phyloP scores from a whole-genome alignment of 768 basidiomycete species.

The Sporobolomyces roseus region DNA sequence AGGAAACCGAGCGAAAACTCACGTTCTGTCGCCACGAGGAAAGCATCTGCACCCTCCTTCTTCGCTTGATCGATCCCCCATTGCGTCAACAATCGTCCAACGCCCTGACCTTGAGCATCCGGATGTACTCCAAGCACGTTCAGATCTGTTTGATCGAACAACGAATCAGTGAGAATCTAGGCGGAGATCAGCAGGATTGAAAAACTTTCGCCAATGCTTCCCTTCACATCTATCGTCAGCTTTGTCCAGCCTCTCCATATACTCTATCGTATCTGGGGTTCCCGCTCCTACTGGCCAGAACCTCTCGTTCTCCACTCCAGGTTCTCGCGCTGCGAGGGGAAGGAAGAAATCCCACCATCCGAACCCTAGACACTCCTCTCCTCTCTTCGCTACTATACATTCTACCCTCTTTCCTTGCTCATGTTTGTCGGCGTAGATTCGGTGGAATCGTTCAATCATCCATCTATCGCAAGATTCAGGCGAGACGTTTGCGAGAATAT shows the following conservation, averaged over 20 bases:
- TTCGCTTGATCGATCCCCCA: constrained; percentile 10
- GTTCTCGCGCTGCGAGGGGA: background rate
- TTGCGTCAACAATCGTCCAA: background rate
- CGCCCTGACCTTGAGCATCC: background rate
- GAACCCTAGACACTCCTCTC: background rate
- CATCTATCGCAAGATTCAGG: background rate
- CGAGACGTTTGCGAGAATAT: background rate
- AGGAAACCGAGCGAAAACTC: background rate
- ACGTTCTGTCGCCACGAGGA: constrained; percentile 13
- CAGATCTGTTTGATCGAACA: background rate
- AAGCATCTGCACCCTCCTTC: background rate
- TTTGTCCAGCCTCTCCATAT: background rate
- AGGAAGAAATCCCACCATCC: constrained; percentile 5
- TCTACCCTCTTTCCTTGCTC: background rate
- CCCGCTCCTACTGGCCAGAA: constrained; percentile 4
- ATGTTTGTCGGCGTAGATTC: background rate
- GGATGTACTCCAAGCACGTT: background rate
- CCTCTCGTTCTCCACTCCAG: background rate
- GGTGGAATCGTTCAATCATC: background rate
- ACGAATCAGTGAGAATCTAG: background rate
- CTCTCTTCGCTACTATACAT: constrained; percentile 1
- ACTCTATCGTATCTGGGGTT: background rate
- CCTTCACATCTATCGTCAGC: background rate
- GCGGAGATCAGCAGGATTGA: background rate
- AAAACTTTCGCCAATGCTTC: constrained; percentile 1